A percentile compares a stretch with the other conserved stretches of the same genome.
These are phyloP conservation scores for Beta corolliflora DNA, from an alignment of 179 eudicot genomes.

Conservation along the genomic window DNA sequence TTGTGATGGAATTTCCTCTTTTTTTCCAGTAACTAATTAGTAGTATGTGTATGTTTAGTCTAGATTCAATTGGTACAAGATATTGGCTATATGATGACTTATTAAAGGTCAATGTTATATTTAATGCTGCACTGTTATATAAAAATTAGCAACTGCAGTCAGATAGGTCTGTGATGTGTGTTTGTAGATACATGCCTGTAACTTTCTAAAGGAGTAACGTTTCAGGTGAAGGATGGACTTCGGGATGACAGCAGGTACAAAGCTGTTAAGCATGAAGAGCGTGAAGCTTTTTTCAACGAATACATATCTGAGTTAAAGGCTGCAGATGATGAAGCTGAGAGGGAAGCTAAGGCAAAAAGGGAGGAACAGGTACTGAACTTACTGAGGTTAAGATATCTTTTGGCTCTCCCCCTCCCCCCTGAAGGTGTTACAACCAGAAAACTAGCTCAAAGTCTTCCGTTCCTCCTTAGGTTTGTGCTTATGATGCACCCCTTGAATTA, in stretches of 20 bases:
- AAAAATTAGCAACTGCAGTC: background rate
- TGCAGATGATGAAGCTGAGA: conserved; percentile 64
- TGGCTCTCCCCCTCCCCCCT: background rate
- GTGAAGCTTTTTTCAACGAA: conserved; percentile 78
- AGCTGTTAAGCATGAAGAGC: conserved; percentile 85
- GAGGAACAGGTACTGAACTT: conserved; percentile 74
- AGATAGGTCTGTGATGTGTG: background rate
- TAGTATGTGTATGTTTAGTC: background rate
- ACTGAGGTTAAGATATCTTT: conserved; percentile 7
- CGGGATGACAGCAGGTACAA: conserved; percentile 87
- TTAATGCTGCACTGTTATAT: background rate
- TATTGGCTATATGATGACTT: background rate
- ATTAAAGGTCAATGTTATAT: background rate
- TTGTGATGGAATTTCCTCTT: background rate
- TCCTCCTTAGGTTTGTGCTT: background rate
- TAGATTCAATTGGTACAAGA: background rate
- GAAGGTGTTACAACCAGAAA: background rate
- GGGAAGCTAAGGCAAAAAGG: conserved; percentile 60
- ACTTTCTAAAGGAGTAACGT: conserved; percentile 14
- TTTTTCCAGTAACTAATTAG: background rate
- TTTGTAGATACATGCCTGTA: background rate
- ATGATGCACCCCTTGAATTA: background rate
- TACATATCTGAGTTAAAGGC: conserved; percentile 76
- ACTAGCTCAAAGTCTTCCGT: background rate
- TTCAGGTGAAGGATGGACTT: conserved; percentile 83